A percentile compares a stretch with the other conserved stretches of the same genome.
These are phyloP conservation scores for Rhinocladiella mackenziei DNA, from an alignment of 2,329 filamentous ascomycete genomes.

Conservation along the genomic window DNA sequence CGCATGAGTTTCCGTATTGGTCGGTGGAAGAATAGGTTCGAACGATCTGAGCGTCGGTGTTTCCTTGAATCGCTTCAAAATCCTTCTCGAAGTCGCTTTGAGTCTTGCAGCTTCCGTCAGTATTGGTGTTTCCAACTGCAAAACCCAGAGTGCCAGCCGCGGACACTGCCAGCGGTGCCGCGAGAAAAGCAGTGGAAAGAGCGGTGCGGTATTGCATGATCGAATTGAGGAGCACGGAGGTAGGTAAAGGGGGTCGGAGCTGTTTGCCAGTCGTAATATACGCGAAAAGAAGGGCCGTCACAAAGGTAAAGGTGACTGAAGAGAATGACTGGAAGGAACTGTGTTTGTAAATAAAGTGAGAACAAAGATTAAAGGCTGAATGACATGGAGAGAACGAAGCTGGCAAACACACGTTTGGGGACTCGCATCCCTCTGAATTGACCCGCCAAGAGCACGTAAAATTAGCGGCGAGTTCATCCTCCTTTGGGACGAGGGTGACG, in stretches of 20 bases:
- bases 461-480: no score
- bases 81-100: slow-evolving; percentile 61
- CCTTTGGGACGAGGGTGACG: no score
- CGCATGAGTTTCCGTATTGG: slow-evolving; percentile 43
- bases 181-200: slow-evolving; percentile 40
- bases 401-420: no score
- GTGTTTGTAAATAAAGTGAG: no score
- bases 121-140: slow-evolving; percentile 61
- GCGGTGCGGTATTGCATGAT: slow-evolving; percentile 47
- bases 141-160: slow-evolving; percentile 60
- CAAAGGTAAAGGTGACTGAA: not conserved
- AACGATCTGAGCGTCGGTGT: slow-evolving; percentile 53
- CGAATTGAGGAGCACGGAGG: slow-evolving; percentile 11
- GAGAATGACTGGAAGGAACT: slow-evolving; percentile 13
- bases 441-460: no score
- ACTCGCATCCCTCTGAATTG: no score
- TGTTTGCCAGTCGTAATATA: not conserved
- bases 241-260: slow-evolving; percentile 1
- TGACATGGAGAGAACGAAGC: no score
- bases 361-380: no score
- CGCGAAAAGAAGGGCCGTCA: slow-evolving; percentile 13
- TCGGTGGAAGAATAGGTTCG: slow-evolving; percentile 65
- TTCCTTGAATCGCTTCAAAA: slow-evolving; percentile 55
- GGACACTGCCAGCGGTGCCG: slow-evolving; percentile 47
- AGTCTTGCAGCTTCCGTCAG: slow-evolving; percentile 60